Conservation (phyloP, 352 stramenopile genomes). For the Pythium diclinum region DNA sequence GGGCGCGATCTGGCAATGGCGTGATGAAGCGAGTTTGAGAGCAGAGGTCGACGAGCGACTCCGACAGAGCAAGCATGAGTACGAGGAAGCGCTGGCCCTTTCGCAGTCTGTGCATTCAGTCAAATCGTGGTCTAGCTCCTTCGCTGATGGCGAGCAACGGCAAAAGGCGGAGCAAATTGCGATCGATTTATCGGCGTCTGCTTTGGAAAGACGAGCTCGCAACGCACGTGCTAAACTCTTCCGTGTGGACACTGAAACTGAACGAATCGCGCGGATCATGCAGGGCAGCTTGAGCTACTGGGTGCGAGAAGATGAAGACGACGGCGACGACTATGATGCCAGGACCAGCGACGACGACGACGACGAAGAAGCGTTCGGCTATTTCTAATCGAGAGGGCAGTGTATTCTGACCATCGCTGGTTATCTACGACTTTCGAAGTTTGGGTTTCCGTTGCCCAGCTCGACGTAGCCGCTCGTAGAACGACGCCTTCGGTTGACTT, state of each 20-base stretch:
- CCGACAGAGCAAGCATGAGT: slow-evolving; percentile 15
- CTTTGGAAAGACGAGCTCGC: background rate
- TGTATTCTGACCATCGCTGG: background rate
- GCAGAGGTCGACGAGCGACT: slow-evolving; percentile 19
- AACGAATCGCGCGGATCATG: slow-evolving; percentile 81
- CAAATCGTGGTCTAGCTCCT: slow-evolving; percentile 13
- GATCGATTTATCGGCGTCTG: slow-evolving; percentile 18
- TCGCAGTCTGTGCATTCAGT: slow-evolving; percentile 15
- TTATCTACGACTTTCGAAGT: slow-evolving; percentile 34
- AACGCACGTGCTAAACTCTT: slow-evolving; percentile 20
- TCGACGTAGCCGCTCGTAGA: slow-evolving; percentile 76
- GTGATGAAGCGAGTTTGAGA: slow-evolving; percentile 12
- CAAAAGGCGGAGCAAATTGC: slow-evolving; percentile 1
- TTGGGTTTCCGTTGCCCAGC: slow-evolving; percentile 54
- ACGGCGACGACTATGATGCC: slow-evolving; percentile 28
- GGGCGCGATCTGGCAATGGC: slow-evolving; percentile 15
- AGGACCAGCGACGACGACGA: slow-evolving; percentile 10
- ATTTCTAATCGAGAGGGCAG: slow-evolving; percentile 25
- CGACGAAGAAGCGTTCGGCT: slow-evolving; percentile 3
- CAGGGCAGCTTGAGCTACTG: slow-evolving; percentile 64
- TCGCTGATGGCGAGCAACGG: background rate
- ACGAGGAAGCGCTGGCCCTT: slow-evolving; percentile 18
- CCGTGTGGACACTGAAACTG: slow-evolving; percentile 54
- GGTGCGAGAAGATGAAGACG: slow-evolving; percentile 49
- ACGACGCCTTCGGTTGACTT: slow-evolving; percentile 49